A percentile compares a stretch with the other conserved stretches of the same genome.
These are phyloP conservation scores for Oxyria digyna DNA, from an alignment of 148 eudicot species.

Conservation along the genomic window DNA sequence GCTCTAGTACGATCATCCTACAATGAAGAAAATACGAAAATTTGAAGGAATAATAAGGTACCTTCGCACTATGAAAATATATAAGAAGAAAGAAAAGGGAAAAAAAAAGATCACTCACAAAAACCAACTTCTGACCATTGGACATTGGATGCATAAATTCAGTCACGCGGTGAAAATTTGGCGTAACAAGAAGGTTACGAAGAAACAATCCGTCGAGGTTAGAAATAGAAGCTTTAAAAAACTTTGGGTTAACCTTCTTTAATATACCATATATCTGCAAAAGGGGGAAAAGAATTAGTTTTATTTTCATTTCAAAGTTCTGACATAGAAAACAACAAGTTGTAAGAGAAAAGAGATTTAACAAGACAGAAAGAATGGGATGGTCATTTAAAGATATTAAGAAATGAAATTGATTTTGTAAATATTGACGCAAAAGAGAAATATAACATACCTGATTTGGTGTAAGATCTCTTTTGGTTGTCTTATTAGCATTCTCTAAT, in stretches of 20 bases:
- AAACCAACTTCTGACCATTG: slow-evolving; percentile 45
- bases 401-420: not conserved
- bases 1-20: slow-evolving; percentile 84
- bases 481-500: slow-evolving; percentile 25
- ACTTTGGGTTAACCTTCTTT: slow-evolving; percentile 42
- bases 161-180: slow-evolving; percentile 78
- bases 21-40: not conserved
- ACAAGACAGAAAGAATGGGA: slow-evolving; percentile 5
- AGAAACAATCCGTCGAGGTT: slow-evolving; percentile 48
- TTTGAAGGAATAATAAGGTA: slow-evolving; percentile 7
- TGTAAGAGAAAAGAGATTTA: not conserved
- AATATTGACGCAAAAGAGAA: not conserved
- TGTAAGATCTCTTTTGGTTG: slow-evolving; percentile 38
- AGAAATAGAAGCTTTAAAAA: slow-evolving; percentile 38
- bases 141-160: slow-evolving; percentile 41
- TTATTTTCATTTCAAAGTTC: too few relatives aligned
- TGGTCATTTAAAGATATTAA: not conserved
- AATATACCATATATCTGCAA: slow-evolving; percentile 48
- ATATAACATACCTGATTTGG: slow-evolving; percentile 48
- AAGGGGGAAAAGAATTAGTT: slow-evolving; percentile 3
- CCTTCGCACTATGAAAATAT: not conserved
- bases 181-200: slow-evolving; percentile 65
- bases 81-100: slow-evolving; percentile 3
- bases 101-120: slow-evolving; percentile 34
- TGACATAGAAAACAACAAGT: not conserved